Evolutionary conservation across 73 alveolate genomes (phyloP).

Genomic region (Tetrahymena malaccensis): DNA sequence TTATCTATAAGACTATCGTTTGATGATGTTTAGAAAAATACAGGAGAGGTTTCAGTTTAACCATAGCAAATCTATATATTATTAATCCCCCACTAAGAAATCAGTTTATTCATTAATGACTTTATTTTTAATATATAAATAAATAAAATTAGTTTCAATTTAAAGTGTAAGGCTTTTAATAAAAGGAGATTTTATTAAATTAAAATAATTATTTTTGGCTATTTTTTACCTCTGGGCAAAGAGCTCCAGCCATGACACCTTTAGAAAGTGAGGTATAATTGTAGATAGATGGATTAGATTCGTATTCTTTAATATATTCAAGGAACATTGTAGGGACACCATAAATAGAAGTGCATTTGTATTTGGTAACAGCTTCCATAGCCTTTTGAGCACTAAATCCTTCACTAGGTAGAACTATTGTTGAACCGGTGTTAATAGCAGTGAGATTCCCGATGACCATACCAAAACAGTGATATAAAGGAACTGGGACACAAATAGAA

Average conservation of each 20-base stretch:
- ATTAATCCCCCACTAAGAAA: background rate
- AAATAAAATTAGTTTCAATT: too few relatives aligned
- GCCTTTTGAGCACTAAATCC: conserved; percentile 58
- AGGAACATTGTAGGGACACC: conserved; percentile 82
- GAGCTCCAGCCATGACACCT: conserved; percentile 73
- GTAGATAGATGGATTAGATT: background rate
- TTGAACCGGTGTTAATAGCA: conserved; percentile 54
- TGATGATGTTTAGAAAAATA: conserved; percentile 4
- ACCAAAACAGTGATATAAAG: conserved; percentile 81
- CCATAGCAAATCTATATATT: conserved; percentile 35
- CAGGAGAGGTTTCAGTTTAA: conserved; percentile 38
- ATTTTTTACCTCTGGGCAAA: conserved; percentile 49
- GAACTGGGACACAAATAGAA: conserved; percentile 59
- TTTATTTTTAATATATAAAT: background rate
- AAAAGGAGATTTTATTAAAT: too few relatives aligned
- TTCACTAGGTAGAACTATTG: conserved; percentile 64
- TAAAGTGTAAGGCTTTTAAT: too few relatives aligned
- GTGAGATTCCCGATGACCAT: conserved; percentile 79
- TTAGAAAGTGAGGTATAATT: conserved; percentile 43
- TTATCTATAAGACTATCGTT: conserved; percentile 10
- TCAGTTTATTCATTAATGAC: background rate
- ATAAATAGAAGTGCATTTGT: conserved; percentile 48
- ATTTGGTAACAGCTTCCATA: conserved; percentile 43
- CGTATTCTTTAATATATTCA: conserved; percentile 50
- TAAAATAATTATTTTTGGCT: background rate